A percentile compares a stretch with the other conserved stretches of the same genome.
Conservation (phyloP, 495 filamentous ascomycete genomes). For the Podospora didyma region DNA sequence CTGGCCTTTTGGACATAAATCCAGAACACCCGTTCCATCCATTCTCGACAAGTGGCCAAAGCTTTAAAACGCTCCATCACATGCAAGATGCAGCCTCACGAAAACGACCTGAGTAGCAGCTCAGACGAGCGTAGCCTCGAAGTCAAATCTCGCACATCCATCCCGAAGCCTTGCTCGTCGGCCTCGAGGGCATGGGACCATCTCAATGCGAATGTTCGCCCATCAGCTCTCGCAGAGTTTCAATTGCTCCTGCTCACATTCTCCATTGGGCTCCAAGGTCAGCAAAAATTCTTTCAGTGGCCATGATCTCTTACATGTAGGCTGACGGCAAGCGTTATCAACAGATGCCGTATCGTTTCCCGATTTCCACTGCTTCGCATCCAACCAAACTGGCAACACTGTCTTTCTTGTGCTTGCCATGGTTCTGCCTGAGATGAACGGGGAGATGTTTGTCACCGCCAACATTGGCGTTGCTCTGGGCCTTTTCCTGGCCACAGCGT, state of each 20-base stretch:
- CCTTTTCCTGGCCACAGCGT: conserved; percentile 51
- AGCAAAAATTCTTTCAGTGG: not conserved
- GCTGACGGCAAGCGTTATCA: not conserved
- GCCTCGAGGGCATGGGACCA: conserved; percentile 30
- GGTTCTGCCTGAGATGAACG: conserved; percentile 44
- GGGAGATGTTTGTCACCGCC: conserved; percentile 42
- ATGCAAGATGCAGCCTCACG: not conserved
- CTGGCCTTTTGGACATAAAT: not conserved
- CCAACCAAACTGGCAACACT: conserved; percentile 64
- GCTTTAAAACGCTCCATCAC: not conserved
- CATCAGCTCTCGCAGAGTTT: conserved; percentile 35
- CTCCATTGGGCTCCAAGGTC: conserved; percentile 36
- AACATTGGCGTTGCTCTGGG: conserved; percentile 53
- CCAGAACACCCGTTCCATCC: not conserved
- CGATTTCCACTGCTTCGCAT: conserved; percentile 61
- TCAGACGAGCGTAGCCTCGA: not conserved
- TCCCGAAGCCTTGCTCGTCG: not conserved
- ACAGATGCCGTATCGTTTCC: conserved; percentile 57
- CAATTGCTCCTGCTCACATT: conserved; percentile 43
- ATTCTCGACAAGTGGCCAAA: not conserved
- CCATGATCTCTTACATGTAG: not conserved
- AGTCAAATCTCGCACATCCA: not conserved
- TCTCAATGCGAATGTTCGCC: conserved; percentile 32
- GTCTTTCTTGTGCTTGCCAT: conserved; percentile 54
- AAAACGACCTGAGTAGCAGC: not conserved